These are phyloP conservation scores for Gentiana straminea DNA, from an alignment of 257 asterid species.

Conservation along the genomic window DNA sequence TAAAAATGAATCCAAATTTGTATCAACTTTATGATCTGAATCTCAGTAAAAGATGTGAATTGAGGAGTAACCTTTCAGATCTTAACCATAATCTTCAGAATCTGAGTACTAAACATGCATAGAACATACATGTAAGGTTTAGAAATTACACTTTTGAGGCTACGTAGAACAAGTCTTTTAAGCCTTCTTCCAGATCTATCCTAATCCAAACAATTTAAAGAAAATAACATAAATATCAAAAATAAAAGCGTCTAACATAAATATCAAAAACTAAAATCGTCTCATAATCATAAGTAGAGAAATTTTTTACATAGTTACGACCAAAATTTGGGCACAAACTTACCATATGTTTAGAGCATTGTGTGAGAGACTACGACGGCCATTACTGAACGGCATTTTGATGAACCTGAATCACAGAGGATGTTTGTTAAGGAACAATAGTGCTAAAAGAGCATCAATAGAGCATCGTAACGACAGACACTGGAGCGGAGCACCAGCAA, in stretches of 20 bases:
- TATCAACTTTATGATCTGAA: not conserved
- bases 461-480: no score
- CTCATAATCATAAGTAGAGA: no score
- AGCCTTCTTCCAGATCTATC: slow-evolving; percentile 79
- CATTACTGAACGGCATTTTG: no score
- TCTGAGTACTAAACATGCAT: slow-evolving; percentile 34
- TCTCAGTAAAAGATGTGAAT: not conserved
- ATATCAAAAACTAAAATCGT: not conserved
- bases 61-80: slow-evolving; percentile 24
- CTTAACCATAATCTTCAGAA: slow-evolving; percentile 71
- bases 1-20: slow-evolving; percentile 13
- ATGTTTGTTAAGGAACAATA: no score
- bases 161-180: slow-evolving; percentile 14
- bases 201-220: slow-evolving; percentile 6
- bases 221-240: not conserved
- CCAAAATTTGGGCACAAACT: no score
- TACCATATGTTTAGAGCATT: no score
- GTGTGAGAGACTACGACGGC: no score
- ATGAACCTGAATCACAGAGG: no score
- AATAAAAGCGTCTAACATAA: not conserved
- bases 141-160: slow-evolving; percentile 6
- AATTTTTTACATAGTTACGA: no score
- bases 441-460: no score
- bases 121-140: slow-evolving; percentile 29
- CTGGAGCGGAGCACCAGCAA: no score